Evolutionary conservation across 345 rosid genomes (phyloP), one percentile per base, ranked within the genome.

Genomic region (Ceriops zippeliana): DNA sequence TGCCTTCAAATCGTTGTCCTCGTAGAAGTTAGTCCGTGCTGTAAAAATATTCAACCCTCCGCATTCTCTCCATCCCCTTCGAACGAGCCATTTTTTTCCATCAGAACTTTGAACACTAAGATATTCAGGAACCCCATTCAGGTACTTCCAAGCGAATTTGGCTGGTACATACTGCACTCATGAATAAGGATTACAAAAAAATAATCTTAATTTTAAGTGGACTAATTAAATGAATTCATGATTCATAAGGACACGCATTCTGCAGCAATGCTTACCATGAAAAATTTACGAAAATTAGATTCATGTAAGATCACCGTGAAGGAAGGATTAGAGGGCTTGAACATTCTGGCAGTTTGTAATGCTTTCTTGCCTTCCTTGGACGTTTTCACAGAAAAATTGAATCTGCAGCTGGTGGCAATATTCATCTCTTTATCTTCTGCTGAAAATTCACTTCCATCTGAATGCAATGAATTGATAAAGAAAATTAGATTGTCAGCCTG

Each of bases 141-240:
- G 13, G 61, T 66, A 61, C 60, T 27, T 42, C 19, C 49, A 20
- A 5, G 52, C 60, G 31, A 72, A 72, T 35, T 35, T 11, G 9
- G 66, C 30, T 6, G 76, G 76, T 64, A 65, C 65, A 58, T 4
- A n/a, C 70, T 66, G 38, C 65, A 47, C 22, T 57, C 27, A 52
- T 27, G 11, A 58, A 69, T 7, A 52, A 52, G 27, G 15, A 22
- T 26, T 54, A 26, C 28, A 13, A 54, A n/a, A n/a, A 54, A 22
- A 1, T 54, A 31, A 42, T 13, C 17, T 13, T 13, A 3, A 1
- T 13, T 35, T 26, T 27, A 20, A 3, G 26, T 9, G 59, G 16
- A 24, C 30, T 26, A 13, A 42, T 42, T 26, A 54, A 54, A 22
- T 54, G 16, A 2, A 54, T 21, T 54, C 59, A 22, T 26, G 2